Percentiles rank a stretch among this genome's conserved stretches.
Conservation (phyloP, 2,329 filamentous ascomycete species). For the Ophiognomonia clavigignenti-juglandacearum region DNA sequence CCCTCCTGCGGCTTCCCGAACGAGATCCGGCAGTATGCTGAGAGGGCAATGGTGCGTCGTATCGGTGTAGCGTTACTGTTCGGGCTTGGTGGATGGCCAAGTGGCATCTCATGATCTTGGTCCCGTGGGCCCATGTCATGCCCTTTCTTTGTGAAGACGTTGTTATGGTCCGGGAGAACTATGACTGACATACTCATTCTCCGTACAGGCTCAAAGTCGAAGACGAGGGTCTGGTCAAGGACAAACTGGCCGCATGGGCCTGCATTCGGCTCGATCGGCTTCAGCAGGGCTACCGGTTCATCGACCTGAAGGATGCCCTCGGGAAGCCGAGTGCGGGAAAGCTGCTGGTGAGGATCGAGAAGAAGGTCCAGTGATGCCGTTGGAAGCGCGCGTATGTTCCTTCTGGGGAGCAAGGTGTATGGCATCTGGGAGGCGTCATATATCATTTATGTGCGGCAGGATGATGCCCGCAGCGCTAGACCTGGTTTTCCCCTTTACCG, state of each 20-base stretch:
- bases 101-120: conserved; percentile 2
- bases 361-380: conserved; percentile 33
- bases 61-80: conserved; percentile 11
- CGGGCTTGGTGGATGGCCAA: too few species aligned
- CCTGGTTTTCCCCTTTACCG: too few species aligned
- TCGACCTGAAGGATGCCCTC: conserved; percentile 42
- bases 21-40: conserved; percentile 5
- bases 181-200: neutral
- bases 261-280: conserved; percentile 57
- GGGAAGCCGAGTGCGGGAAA: conserved; percentile 41
- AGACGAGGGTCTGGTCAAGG: conserved; percentile 37
- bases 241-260: conserved; percentile 46
- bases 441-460: too few species aligned
- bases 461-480: too few species aligned
- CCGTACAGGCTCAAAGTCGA: conserved; percentile 47
- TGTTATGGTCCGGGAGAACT: neutral
- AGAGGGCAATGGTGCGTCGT: conserved; percentile 1
- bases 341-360: conserved; percentile 49
- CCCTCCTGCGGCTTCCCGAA: conserved; percentile 2
- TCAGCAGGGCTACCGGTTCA: conserved; percentile 49
- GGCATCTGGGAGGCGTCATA: too few species aligned
- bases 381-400: too few species aligned
- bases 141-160: neutral
- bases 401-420: too few species aligned
- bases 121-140: too few species aligned